Percentiles rank a stretch among this genome's conserved stretches.
Conservation (phyloP, 352 stramenopile genomes). For the Phytophthora pseudosyringae region DNA sequence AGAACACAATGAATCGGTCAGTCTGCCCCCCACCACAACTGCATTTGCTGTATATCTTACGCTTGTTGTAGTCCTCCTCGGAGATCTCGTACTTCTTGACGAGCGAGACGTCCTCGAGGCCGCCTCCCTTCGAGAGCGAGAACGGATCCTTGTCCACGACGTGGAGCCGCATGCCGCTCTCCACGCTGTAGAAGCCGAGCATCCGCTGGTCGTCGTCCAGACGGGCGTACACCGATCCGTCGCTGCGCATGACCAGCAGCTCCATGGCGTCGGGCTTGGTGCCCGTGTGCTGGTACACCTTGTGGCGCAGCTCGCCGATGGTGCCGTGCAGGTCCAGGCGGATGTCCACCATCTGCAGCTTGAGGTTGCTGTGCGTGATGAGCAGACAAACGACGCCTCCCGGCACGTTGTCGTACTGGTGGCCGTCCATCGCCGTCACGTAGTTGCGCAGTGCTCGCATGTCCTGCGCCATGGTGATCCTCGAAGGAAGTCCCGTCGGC, state of each 20-base stretch:
- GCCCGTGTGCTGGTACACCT: constrained; percentile 96
- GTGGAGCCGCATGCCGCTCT: constrained; percentile 94
- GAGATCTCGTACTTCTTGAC: constrained; percentile 99
- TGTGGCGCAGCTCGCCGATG: constrained; percentile 89
- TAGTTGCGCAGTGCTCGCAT: constrained; percentile 77
- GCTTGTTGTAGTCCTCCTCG: constrained; percentile 98
- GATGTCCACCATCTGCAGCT: constrained; percentile 97
- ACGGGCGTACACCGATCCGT: constrained; percentile 51
- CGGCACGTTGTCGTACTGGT: constrained; percentile 86
- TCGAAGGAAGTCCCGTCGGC: not conserved
- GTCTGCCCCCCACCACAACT: not conserved
- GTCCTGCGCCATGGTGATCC: constrained; percentile 66
- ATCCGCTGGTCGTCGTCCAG: constrained; percentile 84
- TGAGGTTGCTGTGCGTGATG: constrained; percentile 98
- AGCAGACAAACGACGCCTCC: constrained; percentile 94
- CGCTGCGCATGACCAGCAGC: constrained; percentile 61
- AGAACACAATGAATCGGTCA: constrained; percentile 1
- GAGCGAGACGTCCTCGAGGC: constrained; percentile 96
- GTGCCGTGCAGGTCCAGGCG: constrained; percentile 94
- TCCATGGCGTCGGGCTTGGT: constrained; percentile 93
- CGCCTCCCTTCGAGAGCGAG: constrained; percentile 93
- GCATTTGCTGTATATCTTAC: constrained; percentile 49
- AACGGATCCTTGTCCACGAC: constrained; percentile 97
- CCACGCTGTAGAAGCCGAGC: constrained; percentile 92
- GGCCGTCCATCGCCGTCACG: constrained; percentile 86